Evolutionary conservation across 345 rosid species (phyloP), one percentile per base, ranked within the genome.

Genomic region (Noccaea caerulescens): DNA sequence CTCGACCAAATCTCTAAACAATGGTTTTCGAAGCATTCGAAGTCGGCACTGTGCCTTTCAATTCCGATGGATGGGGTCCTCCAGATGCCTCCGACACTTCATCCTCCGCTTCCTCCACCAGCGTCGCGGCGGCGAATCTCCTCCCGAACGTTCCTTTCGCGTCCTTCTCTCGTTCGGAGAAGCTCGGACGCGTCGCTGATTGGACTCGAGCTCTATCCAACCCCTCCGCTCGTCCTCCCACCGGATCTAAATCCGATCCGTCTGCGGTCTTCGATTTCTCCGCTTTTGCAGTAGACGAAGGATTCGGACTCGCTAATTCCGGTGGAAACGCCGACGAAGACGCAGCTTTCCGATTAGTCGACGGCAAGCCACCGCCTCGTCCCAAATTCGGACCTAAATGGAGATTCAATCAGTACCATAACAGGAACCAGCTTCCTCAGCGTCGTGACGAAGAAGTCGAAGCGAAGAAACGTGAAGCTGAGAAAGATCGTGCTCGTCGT

Each of bases 371-470:
- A 1, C 93, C 95, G 11, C 87, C 97, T 1, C 84, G 96, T n/a
- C 99, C 96, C 0, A 87, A 79, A 68, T 94, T 91, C 53, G 96
- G 96, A 11, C 99, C 99, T 0, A 88, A 81, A 63, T 89, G 97
- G 95, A 84, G 99, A 27, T 88, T 85, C 74, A 84, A 91, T 63
- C 92, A 83, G 65, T 84, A 83, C 36, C 80, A 77, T 52, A 80
- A 83, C 75, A 81, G 96, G 0, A 72, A 81, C 1, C 97, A 94
- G 79, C 91, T 94, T 1, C 99, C 97, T 2, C 99, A 91, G 69
- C 91, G 97, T 8, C 88, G 95, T 0, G 99, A 94, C 11, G 97
- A 94, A 80, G 99, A 94, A 70, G 99, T 94, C 2, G 98, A 91
- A 77, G 91, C 95, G 1, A 66, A 76, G 30, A 94, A 89, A 68